These are phyloP conservation scores for Nissolia schottii DNA, from an alignment of 306 rosid species.

Conservation along the genomic window DNA sequence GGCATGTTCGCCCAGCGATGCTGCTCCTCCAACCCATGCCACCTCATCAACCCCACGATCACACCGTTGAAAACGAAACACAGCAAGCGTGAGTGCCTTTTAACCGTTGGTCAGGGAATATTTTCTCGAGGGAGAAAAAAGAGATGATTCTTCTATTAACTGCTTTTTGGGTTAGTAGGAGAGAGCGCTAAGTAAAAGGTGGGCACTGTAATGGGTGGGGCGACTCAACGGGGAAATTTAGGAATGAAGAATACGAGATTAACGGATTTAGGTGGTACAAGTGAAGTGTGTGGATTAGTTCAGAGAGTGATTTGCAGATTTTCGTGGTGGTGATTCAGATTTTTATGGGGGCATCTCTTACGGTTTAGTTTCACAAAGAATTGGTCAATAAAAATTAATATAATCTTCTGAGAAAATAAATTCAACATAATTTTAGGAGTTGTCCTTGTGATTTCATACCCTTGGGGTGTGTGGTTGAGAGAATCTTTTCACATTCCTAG, in stretches of 20 bases:
- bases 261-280: neutral
- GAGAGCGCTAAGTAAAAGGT: neutral
- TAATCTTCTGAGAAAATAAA: no score
- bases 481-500: no score
- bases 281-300: neutral
- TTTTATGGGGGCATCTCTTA: neutral
- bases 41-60: neutral
- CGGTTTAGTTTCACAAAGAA: neutral
- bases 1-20: conserved; percentile 90
- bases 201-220: neutral
- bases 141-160: no score
- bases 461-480: no score
- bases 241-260: neutral
- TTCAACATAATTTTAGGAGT: no score
- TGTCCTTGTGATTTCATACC: no score
- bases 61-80: neutral
- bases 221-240: neutral
- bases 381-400: neutral
- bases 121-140: neutral
- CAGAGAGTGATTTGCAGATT: neutral
- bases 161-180: no score
- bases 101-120: conserved; percentile 22
- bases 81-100: neutral
- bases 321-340: neutral
- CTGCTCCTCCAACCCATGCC: conserved; percentile 47